Evolutionary conservation across 441 rosid genomes (phyloP).

Genomic region (Syzygium malaccense): DNA sequence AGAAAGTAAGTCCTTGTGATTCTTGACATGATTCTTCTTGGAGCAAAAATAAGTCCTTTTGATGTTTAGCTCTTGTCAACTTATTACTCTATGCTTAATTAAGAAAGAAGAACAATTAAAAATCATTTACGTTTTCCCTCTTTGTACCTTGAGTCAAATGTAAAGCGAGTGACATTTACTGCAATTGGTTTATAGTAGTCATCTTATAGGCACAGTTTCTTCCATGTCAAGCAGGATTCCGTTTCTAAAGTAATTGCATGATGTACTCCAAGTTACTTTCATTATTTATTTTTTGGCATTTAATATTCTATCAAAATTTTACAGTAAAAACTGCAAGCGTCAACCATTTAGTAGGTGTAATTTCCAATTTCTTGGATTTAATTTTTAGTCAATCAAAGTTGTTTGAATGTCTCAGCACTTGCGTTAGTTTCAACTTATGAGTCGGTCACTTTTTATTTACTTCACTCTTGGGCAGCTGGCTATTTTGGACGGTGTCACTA

Average conservation of each 20-base stretch:
- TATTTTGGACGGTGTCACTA: conserved; percentile 72
- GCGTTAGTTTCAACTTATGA: not conserved
- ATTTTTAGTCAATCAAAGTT: not conserved
- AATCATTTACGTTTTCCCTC: not conserved
- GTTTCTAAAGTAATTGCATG: not conserved
- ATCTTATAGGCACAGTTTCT: not conserved
- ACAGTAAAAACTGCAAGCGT: not conserved
- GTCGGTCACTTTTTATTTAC: not conserved
- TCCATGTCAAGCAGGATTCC: not conserved
- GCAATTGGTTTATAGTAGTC: not conserved
- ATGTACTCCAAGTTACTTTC: not conserved
- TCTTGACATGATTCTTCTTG: not conserved
- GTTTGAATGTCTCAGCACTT: not conserved
- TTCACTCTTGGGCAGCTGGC: conserved; percentile 54
- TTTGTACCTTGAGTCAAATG: not conserved
- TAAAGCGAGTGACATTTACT: not conserved
- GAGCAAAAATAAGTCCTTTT: not conserved
- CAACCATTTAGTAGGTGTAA: not conserved
- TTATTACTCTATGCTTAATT: not conserved
- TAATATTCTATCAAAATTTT: not conserved
- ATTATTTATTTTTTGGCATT: not conserved
- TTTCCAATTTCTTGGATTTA: not conserved
- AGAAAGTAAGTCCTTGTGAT: not conserved
- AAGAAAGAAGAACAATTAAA: not conserved
- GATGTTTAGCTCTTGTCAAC: not conserved